Evolutionary conservation across 2,329 filamentous ascomycete species (phyloP), one percentile per base, ranked within the genome.

Genomic region (Trematosphaeria pertusa): DNA sequence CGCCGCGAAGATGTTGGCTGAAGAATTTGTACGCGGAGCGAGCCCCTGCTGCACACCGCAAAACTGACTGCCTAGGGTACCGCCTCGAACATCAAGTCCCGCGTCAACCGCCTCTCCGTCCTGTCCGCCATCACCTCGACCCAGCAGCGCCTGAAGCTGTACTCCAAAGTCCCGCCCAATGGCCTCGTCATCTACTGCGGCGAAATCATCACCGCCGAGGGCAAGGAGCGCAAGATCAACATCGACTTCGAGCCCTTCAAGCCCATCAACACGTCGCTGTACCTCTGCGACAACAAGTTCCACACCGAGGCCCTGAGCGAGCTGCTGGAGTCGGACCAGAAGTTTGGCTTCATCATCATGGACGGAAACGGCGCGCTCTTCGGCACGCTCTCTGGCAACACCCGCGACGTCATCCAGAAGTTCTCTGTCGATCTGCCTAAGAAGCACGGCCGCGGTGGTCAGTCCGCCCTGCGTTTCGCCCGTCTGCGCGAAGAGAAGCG

Each of bases 191-290:
- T 99, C 62, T 99, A 99, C 84, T 99, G 94, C 75, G 94, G 94
- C 87, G 94, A 99, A 97, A 97, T 99, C 74, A 87, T 99, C 81
- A 99, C 94, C 46, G 87, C 87, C 21, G 94, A 99, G 81, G 94
- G 94, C 76, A 99, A 99, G 78, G 94, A 99, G 79, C 85, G 94
- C 71, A 99, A 97, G 82, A 95, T 99, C 81, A 99, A 99, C 78
- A 99, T 99, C 73, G 95, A 99, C 73, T 99, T 99, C 74, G 94
- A 99, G 78, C 94, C 94, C 22, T 99, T 99, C 84, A 99, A 99
- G 83, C 94, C 94, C 52, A 99, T 99, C 85, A 99, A 99, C 78
- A 99, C 94, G 26, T 99, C 95, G 34, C 84, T 99, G 36, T 99
- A 99, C 75, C 89, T 99, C 52, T 99, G 94, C 79, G 94, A 99